Conservation (phyloP, 345 rosid genomes). For the Linum trigynum region DNA sequence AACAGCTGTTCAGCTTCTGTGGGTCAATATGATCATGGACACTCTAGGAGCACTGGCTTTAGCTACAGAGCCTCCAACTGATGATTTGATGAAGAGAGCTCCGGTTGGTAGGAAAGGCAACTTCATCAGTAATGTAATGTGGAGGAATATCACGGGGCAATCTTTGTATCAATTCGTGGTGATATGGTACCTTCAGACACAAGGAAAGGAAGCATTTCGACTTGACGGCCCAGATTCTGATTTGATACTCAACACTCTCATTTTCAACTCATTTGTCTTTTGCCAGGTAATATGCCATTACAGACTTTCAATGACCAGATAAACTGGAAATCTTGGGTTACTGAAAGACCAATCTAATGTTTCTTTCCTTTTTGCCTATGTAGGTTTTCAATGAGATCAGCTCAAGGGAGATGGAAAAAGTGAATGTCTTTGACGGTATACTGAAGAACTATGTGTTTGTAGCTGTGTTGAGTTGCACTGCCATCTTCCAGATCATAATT, state of each 20-base stretch:
- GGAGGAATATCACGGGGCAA: slow-evolving; percentile 94
- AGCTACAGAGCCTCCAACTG: slow-evolving; percentile 26
- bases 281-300: slow-evolving; percentile 41
- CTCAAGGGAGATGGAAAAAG: slow-evolving; percentile 28
- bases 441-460: slow-evolving; percentile 23
- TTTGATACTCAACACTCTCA: slow-evolving; percentile 37
- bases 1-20: slow-evolving; percentile 29
- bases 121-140: slow-evolving; percentile 86
- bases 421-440: slow-evolving; percentile 25
- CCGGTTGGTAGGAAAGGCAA: slow-evolving; percentile 38
- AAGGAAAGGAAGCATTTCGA: slow-evolving; percentile 18
- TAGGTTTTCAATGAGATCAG: slow-evolving; percentile 29
- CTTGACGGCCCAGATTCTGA: slow-evolving; percentile 39
- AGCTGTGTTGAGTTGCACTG: slow-evolving; percentile 17
- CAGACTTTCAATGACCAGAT: background rate
- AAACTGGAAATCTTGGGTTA: background rate
- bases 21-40: slow-evolving; percentile 31
- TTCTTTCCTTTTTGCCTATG: background rate
- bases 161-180: slow-evolving; percentile 44
- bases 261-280: slow-evolving; percentile 25
- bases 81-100: slow-evolving; percentile 25
- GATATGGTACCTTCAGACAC: slow-evolving; percentile 27
- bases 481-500: slow-evolving; percentile 21
- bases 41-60: slow-evolving; percentile 27
- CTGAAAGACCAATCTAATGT: background rate